Base-by-base conservation (phyloP, 257 asterid genomes). In the Solanum virginianum region DNA sequence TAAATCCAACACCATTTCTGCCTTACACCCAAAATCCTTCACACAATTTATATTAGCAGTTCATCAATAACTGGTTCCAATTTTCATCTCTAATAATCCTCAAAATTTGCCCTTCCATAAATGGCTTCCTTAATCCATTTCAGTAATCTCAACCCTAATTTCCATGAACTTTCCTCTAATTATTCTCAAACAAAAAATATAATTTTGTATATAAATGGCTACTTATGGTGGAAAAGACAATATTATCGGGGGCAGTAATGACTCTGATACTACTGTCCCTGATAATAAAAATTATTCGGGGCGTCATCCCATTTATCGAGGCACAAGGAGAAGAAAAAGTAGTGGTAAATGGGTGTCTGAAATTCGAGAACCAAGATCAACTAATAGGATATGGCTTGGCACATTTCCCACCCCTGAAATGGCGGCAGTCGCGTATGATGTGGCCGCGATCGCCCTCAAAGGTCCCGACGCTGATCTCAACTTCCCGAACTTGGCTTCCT, bases 21-120 rank as follows among this genome's bases (percentile, higher is more conserved):
- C 85, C 86, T 81, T 87, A 90, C 97, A 94, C 89, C 94, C 89
- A 80, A 87, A 47, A 85, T 90, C 95, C 90, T 89, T 88, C 74
- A 81, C 57, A 81, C 56, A 41, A 24, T 36, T 45, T 56, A 85
- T 54, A 43, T 13, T 15, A 49, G 57, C 89, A 85, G 90, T 85
- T 87, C 85, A 83, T 32, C 75, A 77, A 66, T 86, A 84, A 86
- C 94, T 92, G 95, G 91, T 88, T 88, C 75, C 68, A 56, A 74
- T 14, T 72, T 79, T 75, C 41, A 22, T 22, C 81, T 14, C 39
- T 11, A 11, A 24, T 11, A 11, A 20, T 47, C 75, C 59, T 41
- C 54, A 59, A 39, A n/a, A 43, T 8, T 29, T 51, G 2, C 20
- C 41, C 10, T 69, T 83, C 87, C 90, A 86, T 90, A 94, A 29